Evolutionary conservation across 176 grass and related monocot species (phyloP), one percentile per base, ranked within the genome.

Genomic region (Bromus sterilis): DNA sequence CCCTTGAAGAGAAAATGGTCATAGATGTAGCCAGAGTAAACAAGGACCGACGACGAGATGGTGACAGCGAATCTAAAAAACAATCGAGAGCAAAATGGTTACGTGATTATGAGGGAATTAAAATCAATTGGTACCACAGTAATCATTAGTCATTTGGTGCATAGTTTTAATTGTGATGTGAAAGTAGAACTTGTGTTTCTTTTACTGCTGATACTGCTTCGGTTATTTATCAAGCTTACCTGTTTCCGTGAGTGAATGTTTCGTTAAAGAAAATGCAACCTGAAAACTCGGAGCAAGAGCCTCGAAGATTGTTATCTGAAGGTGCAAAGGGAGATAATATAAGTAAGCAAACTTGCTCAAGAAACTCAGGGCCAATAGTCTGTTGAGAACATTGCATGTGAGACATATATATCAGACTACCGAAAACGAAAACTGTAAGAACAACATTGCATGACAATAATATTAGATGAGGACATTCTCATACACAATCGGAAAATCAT

Each of bases 1-100:
- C 86, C 83, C 84, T 92, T 83, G 95, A 94, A 40, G 83, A 82
- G 87, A 97, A 94, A 67, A 97, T 66, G 82, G 94, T 92, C 95
- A 97, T 97, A 75, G 95, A 80, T 71, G 88, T 92, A 49, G 92
- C 71, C 9, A 94, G 69, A 71, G 90, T 97, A 77, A 91, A 92
- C 74, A 97, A 80, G 24, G 95, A 97, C 12, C 92, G 80, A 11
- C 95, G 81, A 7, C 75, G 88, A 78, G 86, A 92, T 29, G 95
- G 89, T 61, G 86, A 35, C 73, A 94, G 74, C 4, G 78, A 78
- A 89, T 89, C 95, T 97, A 46, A 56, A 78, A 23, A 44, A 64
- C 9, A 88, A 75, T 20, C 10, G 57, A 62, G 13, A 76, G 24
- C 3, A 33, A 55, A 32, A 32, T 70, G 16, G 37, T 46, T 46